Conservation (phyloP, 176 grass and related monocot genomes). For the Pontederia crassipes region DNA sequence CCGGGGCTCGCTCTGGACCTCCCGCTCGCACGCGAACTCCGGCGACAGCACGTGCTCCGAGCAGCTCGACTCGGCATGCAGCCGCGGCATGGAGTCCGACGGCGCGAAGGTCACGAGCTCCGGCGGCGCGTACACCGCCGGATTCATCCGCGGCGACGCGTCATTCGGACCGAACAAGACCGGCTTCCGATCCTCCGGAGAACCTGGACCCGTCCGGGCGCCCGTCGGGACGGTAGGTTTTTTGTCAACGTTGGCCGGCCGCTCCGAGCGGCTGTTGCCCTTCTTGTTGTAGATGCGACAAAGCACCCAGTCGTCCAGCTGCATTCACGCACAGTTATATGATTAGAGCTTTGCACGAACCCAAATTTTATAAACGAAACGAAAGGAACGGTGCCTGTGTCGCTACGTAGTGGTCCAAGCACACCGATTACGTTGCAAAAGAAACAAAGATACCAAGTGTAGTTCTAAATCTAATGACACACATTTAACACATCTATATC, state of each 20-base stretch:
- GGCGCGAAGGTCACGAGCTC: constrained; percentile 51
- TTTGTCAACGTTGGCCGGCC: constrained; percentile 2
- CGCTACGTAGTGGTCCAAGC: neutral
- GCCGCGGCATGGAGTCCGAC: constrained; percentile 71
- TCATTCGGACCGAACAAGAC: neutral
- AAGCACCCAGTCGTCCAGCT: constrained; percentile 40
- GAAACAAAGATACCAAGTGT: neutral
- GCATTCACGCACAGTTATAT: neutral
- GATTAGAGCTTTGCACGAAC: neutral
- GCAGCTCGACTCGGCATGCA: constrained; percentile 85
- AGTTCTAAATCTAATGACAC: neutral
- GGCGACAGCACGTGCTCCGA: constrained; percentile 76
- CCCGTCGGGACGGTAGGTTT: neutral
- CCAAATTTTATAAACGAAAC: neutral
- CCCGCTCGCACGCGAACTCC: constrained; percentile 49
- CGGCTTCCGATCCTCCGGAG: constrained; percentile 51
- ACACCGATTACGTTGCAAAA: neutral
- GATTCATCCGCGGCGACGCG: neutral
- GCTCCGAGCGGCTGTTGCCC: constrained; percentile 23
- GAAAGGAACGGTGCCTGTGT: neutral
- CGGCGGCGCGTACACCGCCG: neutral
- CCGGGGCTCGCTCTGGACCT: constrained; percentile 88
- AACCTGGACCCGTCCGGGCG: neutral
- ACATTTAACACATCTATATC: neutral
- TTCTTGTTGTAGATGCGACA: neutral